Conservation (phyloP, 345 rosid genomes). For the Salix brachista region DNA sequence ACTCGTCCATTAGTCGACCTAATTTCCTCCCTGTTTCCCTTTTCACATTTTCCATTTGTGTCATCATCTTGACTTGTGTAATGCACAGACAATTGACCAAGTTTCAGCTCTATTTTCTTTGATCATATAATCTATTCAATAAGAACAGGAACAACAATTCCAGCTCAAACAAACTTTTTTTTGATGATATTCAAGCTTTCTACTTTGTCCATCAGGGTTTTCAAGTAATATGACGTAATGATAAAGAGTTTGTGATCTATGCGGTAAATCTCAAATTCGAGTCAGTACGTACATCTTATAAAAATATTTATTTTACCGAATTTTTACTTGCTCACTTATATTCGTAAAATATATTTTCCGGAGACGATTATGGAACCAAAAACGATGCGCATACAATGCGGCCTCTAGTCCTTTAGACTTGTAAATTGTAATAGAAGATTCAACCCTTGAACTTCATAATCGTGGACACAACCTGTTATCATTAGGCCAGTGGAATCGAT, state of each 20-base stretch:
- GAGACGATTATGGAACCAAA: too few species aligned
- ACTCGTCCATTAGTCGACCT: constrained; percentile 19
- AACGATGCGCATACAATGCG: background rate
- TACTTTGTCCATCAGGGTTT: background rate
- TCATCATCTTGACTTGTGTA: constrained; percentile 18
- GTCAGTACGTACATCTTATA: too few species aligned
- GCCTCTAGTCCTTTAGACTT: background rate
- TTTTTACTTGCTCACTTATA: too few species aligned
- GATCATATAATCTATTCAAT: background rate
- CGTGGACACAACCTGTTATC: background rate
- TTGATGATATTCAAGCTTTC: background rate
- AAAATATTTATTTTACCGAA: too few species aligned
- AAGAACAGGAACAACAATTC: background rate
- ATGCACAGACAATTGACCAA: constrained; percentile 15
- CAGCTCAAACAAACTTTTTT: background rate
- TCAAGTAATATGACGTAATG: too few species aligned
- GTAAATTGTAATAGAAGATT: background rate
- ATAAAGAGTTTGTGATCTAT: too few species aligned
- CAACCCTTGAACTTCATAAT: background rate
- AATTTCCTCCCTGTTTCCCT: background rate
- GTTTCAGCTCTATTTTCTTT: background rate
- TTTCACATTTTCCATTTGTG: background rate
- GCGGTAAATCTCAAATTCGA: too few species aligned
- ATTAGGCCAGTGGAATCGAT: background rate
- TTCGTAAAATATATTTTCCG: too few species aligned